Base-by-base conservation (phyloP, 768 basidiomycete species). In the Favolaschia claudopus region DNA sequence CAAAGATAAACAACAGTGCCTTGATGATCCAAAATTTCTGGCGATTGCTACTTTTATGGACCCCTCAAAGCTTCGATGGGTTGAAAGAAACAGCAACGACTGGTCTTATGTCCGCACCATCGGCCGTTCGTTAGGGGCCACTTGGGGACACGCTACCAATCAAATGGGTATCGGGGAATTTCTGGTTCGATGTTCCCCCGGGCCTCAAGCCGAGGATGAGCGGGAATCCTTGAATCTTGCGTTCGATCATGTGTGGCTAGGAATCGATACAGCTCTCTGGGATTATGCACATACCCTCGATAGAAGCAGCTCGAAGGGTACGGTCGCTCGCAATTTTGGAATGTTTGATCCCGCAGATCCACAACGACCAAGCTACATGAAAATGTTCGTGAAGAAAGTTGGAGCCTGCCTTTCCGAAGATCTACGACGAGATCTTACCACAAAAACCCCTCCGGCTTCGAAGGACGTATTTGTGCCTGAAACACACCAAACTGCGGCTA, bases 261-360 rank as follows among this genome's bases (percentile, higher is more conserved):
- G 20, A 9, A 29, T 44, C 15, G 59, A 60, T 40, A 34, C 17
- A 7, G 37, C 40, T 33, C 24, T 66, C 29, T 66, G 65, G 65
- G 17, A 24, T 5, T 27, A 22, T 17, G 58, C 65, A 1, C 29
- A 55, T 14, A 14, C 7, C 5, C 28, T 63, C 10, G 65, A 66
- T 40, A 47, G 60, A 25, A 34, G 50, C n/a, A 55, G 47, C 15
- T 40, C 52, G 32, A 24, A 34, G 25, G 63, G 63, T 13, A 47
- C 54, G 15, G 59, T 65, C 22, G 65, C 65, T 13, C 47, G 25
- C 33, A 44, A 50, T 31, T 66, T 57, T 28, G 65, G 65, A 5
- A 43, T 66, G 22, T 40, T 42, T 24, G 39, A 63, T 34, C 65
- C 65, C 12, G 24, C 20, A 2, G 59, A 49, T 17, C 44, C 42